phyloP scores from a whole-genome alignment of 1,139 yeast genomes.

The Debaryomyces robertsiae region DNA sequence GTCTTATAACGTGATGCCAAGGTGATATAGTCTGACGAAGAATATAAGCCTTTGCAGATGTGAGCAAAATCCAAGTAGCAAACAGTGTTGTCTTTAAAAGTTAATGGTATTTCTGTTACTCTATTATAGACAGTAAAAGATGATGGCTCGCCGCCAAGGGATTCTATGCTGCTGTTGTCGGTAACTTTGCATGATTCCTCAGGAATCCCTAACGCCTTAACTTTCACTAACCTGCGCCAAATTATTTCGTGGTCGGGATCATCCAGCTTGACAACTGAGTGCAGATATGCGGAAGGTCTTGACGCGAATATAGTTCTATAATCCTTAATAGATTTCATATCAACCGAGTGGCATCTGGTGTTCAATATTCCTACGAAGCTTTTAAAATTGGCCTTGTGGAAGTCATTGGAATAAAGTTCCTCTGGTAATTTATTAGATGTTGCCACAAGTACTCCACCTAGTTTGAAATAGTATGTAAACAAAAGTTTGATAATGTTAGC shows the following conservation, averaged over 20 bases:
- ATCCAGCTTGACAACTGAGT: conserved; percentile 34
- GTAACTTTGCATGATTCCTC: conserved; percentile 15
- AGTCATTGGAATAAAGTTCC: conserved; percentile 65
- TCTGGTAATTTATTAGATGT: conserved; percentile 74
- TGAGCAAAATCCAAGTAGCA: conserved; percentile 57
- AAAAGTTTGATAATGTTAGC: conserved; percentile 67
- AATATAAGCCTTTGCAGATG: conserved; percentile 60
- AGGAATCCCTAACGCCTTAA: conserved; percentile 21
- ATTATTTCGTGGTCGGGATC: conserved; percentile 26
- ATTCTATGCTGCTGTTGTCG: conserved; percentile 21
- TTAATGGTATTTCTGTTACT: conserved; percentile 47
- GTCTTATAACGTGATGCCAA: conserved; percentile 61
- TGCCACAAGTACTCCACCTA: conserved; percentile 75
- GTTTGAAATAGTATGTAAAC: conserved; percentile 67
- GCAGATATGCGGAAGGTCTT: conserved; percentile 22
- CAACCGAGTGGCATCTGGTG: conserved; percentile 62
- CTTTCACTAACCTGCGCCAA: conserved; percentile 40
- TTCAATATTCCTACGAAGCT: conserved; percentile 59
- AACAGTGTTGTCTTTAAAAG: conserved; percentile 34
- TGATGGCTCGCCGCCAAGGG: conserved; percentile 29
- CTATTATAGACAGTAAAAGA: conserved; percentile 59
- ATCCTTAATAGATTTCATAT: conserved; percentile 61
- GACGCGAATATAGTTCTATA: conserved; percentile 50
- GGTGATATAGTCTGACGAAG: conserved; percentile 72
- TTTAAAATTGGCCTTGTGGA: conserved; percentile 59